Conservation (phyloP, 352 stramenopile species). For the Phytophthora aleatoria region DNA sequence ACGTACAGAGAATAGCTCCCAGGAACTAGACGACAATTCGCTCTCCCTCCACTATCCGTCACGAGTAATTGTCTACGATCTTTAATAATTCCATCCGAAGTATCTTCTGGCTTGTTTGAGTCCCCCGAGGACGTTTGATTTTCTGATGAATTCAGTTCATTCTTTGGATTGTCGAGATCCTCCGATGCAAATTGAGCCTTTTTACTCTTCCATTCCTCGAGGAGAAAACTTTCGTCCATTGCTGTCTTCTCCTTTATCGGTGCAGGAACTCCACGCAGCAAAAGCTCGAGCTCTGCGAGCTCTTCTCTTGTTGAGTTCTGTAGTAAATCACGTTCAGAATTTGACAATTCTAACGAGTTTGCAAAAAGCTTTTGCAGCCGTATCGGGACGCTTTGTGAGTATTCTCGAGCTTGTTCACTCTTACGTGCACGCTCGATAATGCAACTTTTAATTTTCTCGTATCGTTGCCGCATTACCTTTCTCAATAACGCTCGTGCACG, state of each 20-base stretch:
- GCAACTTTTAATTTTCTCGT: conserved; percentile 43
- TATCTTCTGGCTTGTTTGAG: conserved; percentile 3
- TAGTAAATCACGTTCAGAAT: conserved; percentile 60
- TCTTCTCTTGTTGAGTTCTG: conserved; percentile 40
- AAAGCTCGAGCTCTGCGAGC: conserved; percentile 29
- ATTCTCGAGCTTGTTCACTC: conserved; percentile 62
- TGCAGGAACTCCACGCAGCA: conserved; percentile 7
- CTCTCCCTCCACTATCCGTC: conserved; percentile 43
- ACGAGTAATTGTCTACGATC: conserved; percentile 36
- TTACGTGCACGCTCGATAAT: conserved; percentile 58
- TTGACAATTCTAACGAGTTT: conserved; percentile 39
- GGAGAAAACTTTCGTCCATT: conserved; percentile 10
- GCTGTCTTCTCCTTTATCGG: conserved; percentile 7
- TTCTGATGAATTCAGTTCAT: neutral
- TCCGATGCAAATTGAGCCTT: conserved; percentile 12
- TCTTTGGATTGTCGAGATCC: conserved; percentile 5
- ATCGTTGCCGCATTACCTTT: conserved; percentile 48
- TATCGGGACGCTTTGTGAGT: conserved; percentile 50
- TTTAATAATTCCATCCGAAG: conserved; percentile 25
- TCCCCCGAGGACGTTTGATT: conserved; percentile 10
- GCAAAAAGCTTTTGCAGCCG: conserved; percentile 53
- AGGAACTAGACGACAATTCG: conserved; percentile 46
- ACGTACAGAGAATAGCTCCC: conserved; percentile 76
- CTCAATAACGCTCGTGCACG: conserved; percentile 52
- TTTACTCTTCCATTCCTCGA: conserved; percentile 15